Percentiles rank a stretch among this genome's conserved stretches.
phyloP scores from a whole-genome alignment of 805 yeast genomes.

The Saccharomycopsis lassenensis region DNA sequence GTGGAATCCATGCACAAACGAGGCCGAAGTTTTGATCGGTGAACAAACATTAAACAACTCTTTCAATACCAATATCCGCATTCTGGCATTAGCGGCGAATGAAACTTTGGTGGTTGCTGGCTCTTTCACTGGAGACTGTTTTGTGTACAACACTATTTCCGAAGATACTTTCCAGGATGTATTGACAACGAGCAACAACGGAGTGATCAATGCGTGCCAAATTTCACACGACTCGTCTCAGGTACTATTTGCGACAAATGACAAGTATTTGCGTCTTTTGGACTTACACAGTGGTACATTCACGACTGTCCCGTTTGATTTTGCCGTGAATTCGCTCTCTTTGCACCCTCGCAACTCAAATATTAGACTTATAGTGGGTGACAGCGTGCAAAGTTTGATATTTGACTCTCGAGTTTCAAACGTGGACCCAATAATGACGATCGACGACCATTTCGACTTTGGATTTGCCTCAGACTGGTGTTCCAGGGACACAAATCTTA shows the following conservation, averaged over 20 bases:
- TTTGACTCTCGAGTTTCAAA: constrained; percentile 31
- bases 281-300: too few relatives aligned
- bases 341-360: constrained; percentile 29
- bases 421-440: constrained; percentile 17
- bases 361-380: constrained; percentile 41
- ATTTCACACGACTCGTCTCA: constrained; percentile 22
- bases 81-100: constrained; percentile 39
- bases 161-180: constrained; percentile 26
- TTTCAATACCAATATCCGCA: constrained; percentile 23
- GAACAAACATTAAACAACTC: constrained; percentile 21
- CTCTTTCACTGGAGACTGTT: constrained; percentile 41
- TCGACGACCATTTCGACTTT: constrained; percentile 42
- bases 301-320: constrained; percentile 32
- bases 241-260: constrained; percentile 41
- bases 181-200: constrained; percentile 34
- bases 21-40: constrained; percentile 25
- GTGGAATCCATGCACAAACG: constrained; percentile 22
- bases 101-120: constrained; percentile 37
- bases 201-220: constrained; percentile 40
- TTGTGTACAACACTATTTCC: constrained; percentile 28
- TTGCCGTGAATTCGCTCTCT: constrained; percentile 42
- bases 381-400: constrained; percentile 31
- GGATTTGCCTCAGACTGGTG: constrained; percentile 55
- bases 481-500: constrained; percentile 26
- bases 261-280: constrained; percentile 32